Evolutionary conservation across 768 basidiomycete species (phyloP).

Genomic region (Trametes villosa): DNA sequence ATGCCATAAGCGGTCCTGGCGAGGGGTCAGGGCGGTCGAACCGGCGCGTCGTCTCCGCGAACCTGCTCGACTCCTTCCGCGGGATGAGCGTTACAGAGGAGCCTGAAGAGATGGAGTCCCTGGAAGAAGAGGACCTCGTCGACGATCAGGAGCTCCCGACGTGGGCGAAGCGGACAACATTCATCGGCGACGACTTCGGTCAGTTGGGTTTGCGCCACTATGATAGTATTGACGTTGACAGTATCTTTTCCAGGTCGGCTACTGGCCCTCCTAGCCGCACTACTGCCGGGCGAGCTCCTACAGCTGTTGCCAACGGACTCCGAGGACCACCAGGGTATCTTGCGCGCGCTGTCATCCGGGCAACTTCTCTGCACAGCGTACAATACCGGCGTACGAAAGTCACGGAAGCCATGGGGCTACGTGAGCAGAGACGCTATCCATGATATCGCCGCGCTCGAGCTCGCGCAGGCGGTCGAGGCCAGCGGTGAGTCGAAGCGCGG

Average conservation of each 20-base stretch:
- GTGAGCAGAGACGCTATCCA: constrained; percentile 79
- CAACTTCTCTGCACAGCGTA: constrained; percentile 82
- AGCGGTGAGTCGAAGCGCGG: constrained; percentile 54
- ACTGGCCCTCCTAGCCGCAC: constrained; percentile 59
- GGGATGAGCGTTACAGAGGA: constrained; percentile 54
- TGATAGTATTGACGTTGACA: constrained; percentile 3
- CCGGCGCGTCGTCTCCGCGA: constrained; percentile 62
- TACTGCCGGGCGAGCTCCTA: constrained; percentile 64
- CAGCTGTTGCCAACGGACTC: constrained; percentile 40
- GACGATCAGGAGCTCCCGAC: constrained; percentile 76
- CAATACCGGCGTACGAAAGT: constrained; percentile 79
- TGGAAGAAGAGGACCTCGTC: constrained; percentile 53
- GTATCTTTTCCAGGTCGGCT: constrained; percentile 53
- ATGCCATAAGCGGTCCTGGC: constrained; percentile 35
- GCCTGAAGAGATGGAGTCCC: constrained; percentile 55
- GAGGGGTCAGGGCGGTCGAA: constrained; percentile 27
- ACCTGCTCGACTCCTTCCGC: constrained; percentile 58
- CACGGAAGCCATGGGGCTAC: constrained; percentile 87
- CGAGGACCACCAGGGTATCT: constrained; percentile 44
- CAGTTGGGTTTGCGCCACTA: constrained; percentile 25
- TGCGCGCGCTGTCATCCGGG: constrained; percentile 69
- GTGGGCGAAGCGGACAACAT: constrained; percentile 72
- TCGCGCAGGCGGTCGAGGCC: constrained; percentile 39
- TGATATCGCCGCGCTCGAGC: constrained; percentile 73
- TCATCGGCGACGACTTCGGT: constrained; percentile 64